Evolutionary conservation across 2,329 filamentous ascomycete genomes (phyloP).

Genomic region (Curvularia sp.): DNA sequence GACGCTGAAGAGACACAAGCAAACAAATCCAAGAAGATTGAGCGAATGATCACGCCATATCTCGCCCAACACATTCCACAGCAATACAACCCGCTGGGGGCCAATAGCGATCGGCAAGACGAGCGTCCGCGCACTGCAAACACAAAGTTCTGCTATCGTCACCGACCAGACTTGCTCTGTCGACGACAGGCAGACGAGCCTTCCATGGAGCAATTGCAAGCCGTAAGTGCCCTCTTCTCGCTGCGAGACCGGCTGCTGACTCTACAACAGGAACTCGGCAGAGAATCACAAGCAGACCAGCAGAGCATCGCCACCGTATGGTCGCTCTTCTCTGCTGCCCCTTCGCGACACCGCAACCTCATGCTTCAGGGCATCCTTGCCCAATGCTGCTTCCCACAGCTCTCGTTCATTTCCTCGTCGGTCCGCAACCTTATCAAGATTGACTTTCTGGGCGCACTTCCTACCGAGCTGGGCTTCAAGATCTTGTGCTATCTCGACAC

Average conservation of each 20-base stretch:
- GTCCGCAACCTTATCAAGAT: constrained; percentile 96
- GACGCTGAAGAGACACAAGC: constrained; percentile 40
- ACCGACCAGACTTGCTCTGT: constrained; percentile 93
- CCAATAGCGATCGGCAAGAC: constrained; percentile 51
- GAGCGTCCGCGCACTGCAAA: constrained; percentile 62
- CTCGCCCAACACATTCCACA: constrained; percentile 88
- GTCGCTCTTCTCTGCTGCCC: constrained; percentile 96
- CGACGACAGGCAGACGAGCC: constrained; percentile 90
- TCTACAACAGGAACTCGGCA: constrained; percentile 75
- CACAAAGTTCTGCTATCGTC: constrained; percentile 94
- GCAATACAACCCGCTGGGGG: constrained; percentile 81
- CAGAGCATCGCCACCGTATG: constrained; percentile 97
- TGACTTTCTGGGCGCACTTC: constrained; percentile 89
- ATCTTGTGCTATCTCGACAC: constrained; percentile 94
- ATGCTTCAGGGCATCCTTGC: constrained; percentile 97
- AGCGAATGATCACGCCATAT: constrained; percentile 84
- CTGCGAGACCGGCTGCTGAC: constrained; percentile 32
- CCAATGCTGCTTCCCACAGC: constrained; percentile 96
- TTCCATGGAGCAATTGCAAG: constrained; percentile 94
- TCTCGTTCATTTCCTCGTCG: constrained; percentile 89
- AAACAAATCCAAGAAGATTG: constrained; percentile 66
- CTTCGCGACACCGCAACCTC: constrained; percentile 89
- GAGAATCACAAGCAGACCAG: constrained; percentile 82
- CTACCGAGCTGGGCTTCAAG: constrained; percentile 89
- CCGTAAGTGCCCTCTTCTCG: constrained; percentile 62